Conservation (phyloP, 169 alveolate species). For the Cryptosporidium ubiquitum region DNA sequence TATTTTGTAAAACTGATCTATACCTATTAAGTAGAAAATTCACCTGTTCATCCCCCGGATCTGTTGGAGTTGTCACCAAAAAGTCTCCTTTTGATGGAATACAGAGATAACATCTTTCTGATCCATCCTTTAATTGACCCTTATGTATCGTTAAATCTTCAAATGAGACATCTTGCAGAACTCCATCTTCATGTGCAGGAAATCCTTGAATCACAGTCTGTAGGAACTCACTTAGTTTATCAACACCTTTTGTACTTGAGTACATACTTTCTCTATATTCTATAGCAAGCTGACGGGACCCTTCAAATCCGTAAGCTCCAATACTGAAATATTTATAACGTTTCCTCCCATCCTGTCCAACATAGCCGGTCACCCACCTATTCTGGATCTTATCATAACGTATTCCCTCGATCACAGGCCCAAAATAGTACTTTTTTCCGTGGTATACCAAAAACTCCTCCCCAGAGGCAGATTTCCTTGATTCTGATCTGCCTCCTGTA, state of each 20-base stretch:
- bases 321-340: constrained; percentile 71
- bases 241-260: constrained; percentile 61
- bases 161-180: constrained; percentile 51
- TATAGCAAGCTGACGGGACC: constrained; percentile 69
- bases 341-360: constrained; percentile 69
- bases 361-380: constrained; percentile 72
- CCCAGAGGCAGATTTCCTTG: constrained; percentile 24
- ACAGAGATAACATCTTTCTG: constrained; percentile 36
- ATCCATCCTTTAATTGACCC: constrained; percentile 63
- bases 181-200: constrained; percentile 66
- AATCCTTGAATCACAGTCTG: constrained; percentile 70
- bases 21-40: constrained; percentile 11
- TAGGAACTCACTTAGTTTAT: constrained; percentile 34
- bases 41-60: constrained; percentile 15
- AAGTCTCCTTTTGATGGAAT: constrained; percentile 72
- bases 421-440: constrained; percentile 70
- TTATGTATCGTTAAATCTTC: constrained; percentile 44
- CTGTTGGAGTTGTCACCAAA: constrained; percentile 65
- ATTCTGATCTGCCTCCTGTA: constrained; percentile 30
- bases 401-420: constrained; percentile 71
- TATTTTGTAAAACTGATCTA: constrained; percentile 16
- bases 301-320: constrained; percentile 75
- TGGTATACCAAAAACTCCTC: constrained; percentile 61
- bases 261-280: constrained; percentile 67
- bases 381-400: constrained; percentile 64